Conservation (phyloP, 2,329 filamentous ascomycete genomes). For the Colletotrichum brevisporum region DNA sequence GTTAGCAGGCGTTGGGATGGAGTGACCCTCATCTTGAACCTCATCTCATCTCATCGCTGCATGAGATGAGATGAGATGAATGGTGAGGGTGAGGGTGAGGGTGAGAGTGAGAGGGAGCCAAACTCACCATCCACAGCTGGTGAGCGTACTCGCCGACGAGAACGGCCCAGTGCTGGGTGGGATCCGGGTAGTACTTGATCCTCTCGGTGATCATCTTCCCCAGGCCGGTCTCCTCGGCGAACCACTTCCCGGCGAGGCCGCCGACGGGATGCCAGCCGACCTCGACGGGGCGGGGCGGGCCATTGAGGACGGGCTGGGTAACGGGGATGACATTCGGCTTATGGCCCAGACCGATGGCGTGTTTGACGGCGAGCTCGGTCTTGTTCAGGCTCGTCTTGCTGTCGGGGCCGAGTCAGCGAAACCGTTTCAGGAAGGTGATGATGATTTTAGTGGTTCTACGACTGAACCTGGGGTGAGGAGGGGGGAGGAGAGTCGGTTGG, state of each 20-base stretch:
- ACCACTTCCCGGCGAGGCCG: constrained; percentile 70
- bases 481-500: constrained; percentile 23
- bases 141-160: constrained; percentile 69
- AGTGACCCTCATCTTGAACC: too few relatives aligned
- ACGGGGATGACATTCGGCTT: constrained; percentile 60
- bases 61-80: too few relatives aligned
- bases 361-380: constrained; percentile 56
- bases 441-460: background rate
- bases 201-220: constrained; percentile 70
- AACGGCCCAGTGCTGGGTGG: constrained; percentile 73
- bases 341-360: constrained; percentile 59
- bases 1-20: background rate
- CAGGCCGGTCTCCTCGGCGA: constrained; percentile 68
- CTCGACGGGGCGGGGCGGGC: constrained; percentile 59
- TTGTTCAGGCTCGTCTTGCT: constrained; percentile 54
- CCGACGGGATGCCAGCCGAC: constrained; percentile 73
- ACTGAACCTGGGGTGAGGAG: background rate
- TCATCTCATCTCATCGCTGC: too few relatives aligned
- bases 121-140: constrained; percentile 70
- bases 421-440: background rate
- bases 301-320: constrained; percentile 54
- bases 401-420: constrained; percentile 41
- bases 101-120: background rate
- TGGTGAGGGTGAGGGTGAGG: too few relatives aligned
- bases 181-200: constrained; percentile 69